A percentile compares a stretch with the other conserved stretches of the same genome.
Conservation (phyloP, 2,329 filamentous ascomycete species). For the Colletotrichum spaethianum region DNA sequence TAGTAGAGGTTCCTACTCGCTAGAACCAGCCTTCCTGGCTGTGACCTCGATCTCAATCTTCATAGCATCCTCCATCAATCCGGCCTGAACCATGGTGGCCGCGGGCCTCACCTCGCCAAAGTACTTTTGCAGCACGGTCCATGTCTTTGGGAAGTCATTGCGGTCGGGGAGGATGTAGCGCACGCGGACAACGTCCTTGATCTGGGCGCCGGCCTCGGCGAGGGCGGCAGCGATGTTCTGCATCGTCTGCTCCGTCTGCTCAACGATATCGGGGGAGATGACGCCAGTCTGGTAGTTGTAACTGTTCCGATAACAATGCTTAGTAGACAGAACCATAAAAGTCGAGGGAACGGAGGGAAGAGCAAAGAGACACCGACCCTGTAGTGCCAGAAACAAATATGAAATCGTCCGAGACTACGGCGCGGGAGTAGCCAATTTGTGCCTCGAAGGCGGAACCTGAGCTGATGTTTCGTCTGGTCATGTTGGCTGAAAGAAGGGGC, state of each 20-base stretch:
- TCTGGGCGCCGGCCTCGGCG: slow-evolving; percentile 56
- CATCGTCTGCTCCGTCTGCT: slow-evolving; percentile 66
- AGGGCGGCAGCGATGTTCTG: slow-evolving; percentile 63
- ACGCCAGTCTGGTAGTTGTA: slow-evolving; percentile 65
- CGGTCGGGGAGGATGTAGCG: slow-evolving; percentile 66
- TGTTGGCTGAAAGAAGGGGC: slow-evolving; percentile 37
- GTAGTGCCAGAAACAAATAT: slow-evolving; percentile 70
- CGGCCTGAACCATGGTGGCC: slow-evolving; percentile 67
- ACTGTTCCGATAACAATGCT: slow-evolving; percentile 46
- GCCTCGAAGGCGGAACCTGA: slow-evolving; percentile 67
- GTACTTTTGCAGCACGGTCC: slow-evolving; percentile 65
- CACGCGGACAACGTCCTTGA: slow-evolving; percentile 66
- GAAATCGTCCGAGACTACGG: slow-evolving; percentile 65
- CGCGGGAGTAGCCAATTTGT: slow-evolving; percentile 69
- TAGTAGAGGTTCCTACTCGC: neutral
- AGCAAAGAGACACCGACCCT: slow-evolving; percentile 53
- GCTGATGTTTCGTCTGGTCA: slow-evolving; percentile 59
- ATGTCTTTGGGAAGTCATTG: slow-evolving; percentile 62
- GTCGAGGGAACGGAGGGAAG: too few species aligned
- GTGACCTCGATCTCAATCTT: slow-evolving; percentile 62
- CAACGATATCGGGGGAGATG: slow-evolving; percentile 60
- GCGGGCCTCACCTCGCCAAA: slow-evolving; percentile 65
- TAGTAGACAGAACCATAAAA: neutral
- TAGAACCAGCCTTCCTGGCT: slow-evolving; percentile 44
- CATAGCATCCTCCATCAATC: slow-evolving; percentile 65